A percentile compares a stretch with the other conserved stretches of the same genome.
Evolutionary conservation across 108 stramenopile genomes (phyloP).

Genomic region (Conticribra weissflogii): DNA sequence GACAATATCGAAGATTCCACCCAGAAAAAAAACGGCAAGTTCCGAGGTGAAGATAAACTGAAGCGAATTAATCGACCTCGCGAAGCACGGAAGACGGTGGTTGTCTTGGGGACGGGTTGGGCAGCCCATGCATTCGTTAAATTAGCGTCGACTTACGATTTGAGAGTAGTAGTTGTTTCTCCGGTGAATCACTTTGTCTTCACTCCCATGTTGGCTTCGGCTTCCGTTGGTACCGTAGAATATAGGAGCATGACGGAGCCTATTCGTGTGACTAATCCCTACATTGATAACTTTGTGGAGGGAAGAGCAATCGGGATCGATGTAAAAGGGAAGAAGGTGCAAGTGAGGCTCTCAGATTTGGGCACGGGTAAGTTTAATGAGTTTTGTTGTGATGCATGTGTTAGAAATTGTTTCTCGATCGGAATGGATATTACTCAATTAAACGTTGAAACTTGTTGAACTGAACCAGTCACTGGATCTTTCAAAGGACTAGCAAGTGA

Average conservation of each 20-base stretch:
- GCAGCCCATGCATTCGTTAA: slow-evolving; percentile 71
- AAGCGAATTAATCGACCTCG: slow-evolving; percentile 2
- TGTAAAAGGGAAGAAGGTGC: slow-evolving; percentile 31
- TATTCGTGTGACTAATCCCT: slow-evolving; percentile 52
- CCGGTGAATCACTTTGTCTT: slow-evolving; percentile 82
- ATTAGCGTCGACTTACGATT: slow-evolving; percentile 58
- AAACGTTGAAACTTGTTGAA: too few relatives aligned
- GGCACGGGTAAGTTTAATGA: neutral
- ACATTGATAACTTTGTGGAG: slow-evolving; percentile 58
- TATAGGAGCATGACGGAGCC: slow-evolving; percentile 76
- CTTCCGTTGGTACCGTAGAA: slow-evolving; percentile 73
- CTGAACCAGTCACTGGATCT: slow-evolving; percentile 25
- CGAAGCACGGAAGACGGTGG: slow-evolving; percentile 43
- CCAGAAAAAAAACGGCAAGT: slow-evolving; percentile 44
- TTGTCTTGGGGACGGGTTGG: slow-evolving; percentile 64
- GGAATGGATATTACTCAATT: too few relatives aligned
- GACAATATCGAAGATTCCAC: slow-evolving; percentile 41
- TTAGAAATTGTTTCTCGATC: too few relatives aligned
- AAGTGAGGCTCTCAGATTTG: slow-evolving; percentile 13
- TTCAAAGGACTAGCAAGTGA: slow-evolving; percentile 42
- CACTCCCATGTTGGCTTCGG: slow-evolving; percentile 77
- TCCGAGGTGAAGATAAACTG: slow-evolving; percentile 25
- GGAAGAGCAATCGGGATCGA: slow-evolving; percentile 48
- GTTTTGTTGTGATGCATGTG: too few relatives aligned
- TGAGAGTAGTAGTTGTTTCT: slow-evolving; percentile 65